Evolutionary conservation across 2,329 filamentous ascomycete genomes (phyloP).

Genomic region (Aureobasidium sp.): DNA sequence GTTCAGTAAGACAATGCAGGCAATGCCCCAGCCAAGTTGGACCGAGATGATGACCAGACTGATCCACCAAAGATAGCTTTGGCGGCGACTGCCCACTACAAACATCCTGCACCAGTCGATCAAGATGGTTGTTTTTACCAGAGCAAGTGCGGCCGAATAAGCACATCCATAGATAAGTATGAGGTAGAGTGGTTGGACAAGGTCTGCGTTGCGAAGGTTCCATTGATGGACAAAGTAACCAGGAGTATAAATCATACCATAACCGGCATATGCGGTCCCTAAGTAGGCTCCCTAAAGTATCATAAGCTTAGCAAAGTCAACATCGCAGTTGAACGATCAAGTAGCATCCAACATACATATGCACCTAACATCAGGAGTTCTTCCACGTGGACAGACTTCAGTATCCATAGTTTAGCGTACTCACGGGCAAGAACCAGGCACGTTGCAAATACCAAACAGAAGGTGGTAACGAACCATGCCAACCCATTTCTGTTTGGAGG

Average conservation of each 20-base stretch:
- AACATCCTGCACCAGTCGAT: background rate
- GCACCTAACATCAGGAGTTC: background rate
- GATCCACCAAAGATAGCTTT: background rate
- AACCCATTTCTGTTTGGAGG: background rate
- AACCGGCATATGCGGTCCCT: background rate
- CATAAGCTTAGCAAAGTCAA: background rate
- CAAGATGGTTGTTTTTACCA: slow-evolving; percentile 1
- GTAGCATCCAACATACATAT: background rate
- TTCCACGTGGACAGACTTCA: background rate
- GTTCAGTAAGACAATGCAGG: background rate
- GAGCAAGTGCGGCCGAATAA: background rate
- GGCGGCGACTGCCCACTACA: background rate
- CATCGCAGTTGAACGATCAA: background rate
- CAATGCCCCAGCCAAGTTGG: background rate
- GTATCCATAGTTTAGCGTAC: background rate
- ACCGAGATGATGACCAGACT: background rate
- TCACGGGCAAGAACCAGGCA: background rate
- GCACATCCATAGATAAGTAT: background rate
- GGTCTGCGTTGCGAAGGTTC: background rate
- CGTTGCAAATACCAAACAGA: background rate
- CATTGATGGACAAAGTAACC: slow-evolving; percentile 4
- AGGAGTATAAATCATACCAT: background rate
- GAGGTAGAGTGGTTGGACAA: background rate
- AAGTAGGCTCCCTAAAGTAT: background rate
- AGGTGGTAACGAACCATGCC: background rate